Base-by-base conservation (phyloP, 352 stramenopile species). In the Globisporangium cylindrosporum region DNA sequence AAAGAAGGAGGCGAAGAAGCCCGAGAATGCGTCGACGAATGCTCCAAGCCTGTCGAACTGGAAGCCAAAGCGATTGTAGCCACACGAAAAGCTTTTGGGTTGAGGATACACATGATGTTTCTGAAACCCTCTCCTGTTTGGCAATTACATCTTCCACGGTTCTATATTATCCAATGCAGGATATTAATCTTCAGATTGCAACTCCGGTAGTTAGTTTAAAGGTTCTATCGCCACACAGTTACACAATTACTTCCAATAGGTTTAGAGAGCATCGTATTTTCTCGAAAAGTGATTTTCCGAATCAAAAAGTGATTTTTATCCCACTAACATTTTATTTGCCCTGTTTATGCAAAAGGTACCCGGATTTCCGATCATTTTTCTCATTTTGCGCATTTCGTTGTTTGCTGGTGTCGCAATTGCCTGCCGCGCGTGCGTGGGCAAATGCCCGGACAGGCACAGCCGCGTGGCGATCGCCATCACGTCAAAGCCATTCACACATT, bases 401-500 rank as follows among this genome's bases (percentile, higher is more conserved):
- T 32, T n/a, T 38, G 56, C 14, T 24, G 56, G 18, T 62, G 56
- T 62, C 32, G 56, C 56, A 46, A 49, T 61, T 29, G 32, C 20
- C n/a, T 32, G 29, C 29, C 29, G 29, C 29, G 29, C 29, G 27
- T 32, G 53, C 25, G 36, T 43, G 36, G 36, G 12, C 29, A 32
- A 15, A 20, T 46, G 38, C 38, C 4, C 12, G 4, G 38, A 46
- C 15, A 59, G 14, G 4, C 12, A 46, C 15, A 59, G 14, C 3
- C 25, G 25, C 25, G 51, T 57, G 51, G 51, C 22, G 49, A 29
- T 59, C 18, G 18, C 15, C 18, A 20, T 22, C 29, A 61, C 3
- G 29, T 36, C 53, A 20, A 58, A 20, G 15, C 27, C 56, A 62
- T 62, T 62, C 56, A 32, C 29, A 9, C 62, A 68, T 68, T 68